Conservation (phyloP, 2,329 filamentous ascomycete species). For the Cladophialophora exuberans region DNA sequence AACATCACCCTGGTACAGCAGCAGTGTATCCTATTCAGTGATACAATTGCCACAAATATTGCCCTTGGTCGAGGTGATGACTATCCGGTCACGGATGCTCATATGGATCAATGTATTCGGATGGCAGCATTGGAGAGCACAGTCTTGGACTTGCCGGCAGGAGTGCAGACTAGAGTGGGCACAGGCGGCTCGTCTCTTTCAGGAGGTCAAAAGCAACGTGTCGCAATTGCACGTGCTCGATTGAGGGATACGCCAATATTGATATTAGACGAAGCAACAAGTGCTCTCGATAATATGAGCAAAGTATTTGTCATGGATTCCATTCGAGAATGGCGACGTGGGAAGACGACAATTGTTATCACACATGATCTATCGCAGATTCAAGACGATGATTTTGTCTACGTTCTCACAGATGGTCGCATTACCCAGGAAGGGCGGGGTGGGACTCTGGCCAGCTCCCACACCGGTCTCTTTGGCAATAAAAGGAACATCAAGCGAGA, state of each 20-base stretch:
- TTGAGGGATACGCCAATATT: conserved; percentile 78
- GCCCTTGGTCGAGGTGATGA: conserved; percentile 66
- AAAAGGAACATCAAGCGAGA: neutral
- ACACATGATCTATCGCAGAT: conserved; percentile 88
- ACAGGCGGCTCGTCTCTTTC: conserved; percentile 72
- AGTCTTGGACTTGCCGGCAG: conserved; percentile 67
- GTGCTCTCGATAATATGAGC: conserved; percentile 77
- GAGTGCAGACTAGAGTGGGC: conserved; percentile 73
- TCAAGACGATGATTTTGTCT: conserved; percentile 71
- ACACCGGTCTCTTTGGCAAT: neutral
- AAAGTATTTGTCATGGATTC: conserved; percentile 71
- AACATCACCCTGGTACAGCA: conserved; percentile 85
- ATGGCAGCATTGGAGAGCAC: conserved; percentile 71
- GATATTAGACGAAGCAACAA: conserved; percentile 86
- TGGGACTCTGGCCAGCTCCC: conserved; percentile 50
- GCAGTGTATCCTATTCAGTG: conserved; percentile 77
- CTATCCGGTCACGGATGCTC: conserved; percentile 52
- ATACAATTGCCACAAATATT: conserved; percentile 77
- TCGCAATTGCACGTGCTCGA: conserved; percentile 77
- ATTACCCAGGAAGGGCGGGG: conserved; percentile 72
- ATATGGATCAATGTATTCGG: conserved; percentile 65
- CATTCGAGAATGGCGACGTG: conserved; percentile 74
- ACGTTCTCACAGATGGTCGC: conserved; percentile 71
- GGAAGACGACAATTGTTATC: conserved; percentile 88
- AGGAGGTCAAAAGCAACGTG: conserved; percentile 80